Percentiles rank a stretch among this genome's conserved stretches.
Evolutionary conservation across 108 stramenopile species (phyloP).

Genomic region (Schizochytrium sp.): DNA sequence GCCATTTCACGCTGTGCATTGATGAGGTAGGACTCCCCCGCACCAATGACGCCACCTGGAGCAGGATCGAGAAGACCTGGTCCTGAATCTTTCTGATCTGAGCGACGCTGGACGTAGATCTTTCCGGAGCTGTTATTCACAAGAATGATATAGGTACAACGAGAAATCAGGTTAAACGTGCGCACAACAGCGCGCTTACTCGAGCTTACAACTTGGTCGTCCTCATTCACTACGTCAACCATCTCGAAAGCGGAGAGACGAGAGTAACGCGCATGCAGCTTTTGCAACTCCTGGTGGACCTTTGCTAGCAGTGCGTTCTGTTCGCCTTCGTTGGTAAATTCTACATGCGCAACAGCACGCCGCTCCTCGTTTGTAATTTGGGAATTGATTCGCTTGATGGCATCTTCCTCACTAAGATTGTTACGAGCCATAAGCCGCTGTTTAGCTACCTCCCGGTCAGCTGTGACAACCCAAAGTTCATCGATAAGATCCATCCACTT

Average conservation of each 20-base stretch:
- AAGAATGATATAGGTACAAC: neutral
- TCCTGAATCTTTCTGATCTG: conserved; percentile 36
- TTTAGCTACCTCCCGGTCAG: neutral
- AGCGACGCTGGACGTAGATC: conserved; percentile 42
- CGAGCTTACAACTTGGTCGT: conserved; percentile 7
- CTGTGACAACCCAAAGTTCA: neutral
- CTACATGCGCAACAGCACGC: neutral
- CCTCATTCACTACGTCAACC: conserved; percentile 46
- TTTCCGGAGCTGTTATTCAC: neutral
- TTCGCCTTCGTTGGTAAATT: conserved; percentile 4
- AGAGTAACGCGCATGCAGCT: conserved; percentile 24
- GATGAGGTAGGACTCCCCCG: conserved; percentile 14
- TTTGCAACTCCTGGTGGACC: neutral
- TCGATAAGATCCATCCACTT: conserved; percentile 58
- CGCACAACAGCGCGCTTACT: neutral
- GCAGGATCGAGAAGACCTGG: conserved; percentile 49
- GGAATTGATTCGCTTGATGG: conserved; percentile 43
- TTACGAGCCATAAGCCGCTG: conserved; percentile 41
- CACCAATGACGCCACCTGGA: conserved; percentile 48
- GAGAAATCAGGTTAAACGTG: conserved; percentile 17
- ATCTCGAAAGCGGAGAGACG: conserved; percentile 13
- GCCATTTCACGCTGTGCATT: conserved; percentile 34
- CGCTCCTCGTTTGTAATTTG: conserved; percentile 52
- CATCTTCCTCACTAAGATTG: conserved; percentile 47
- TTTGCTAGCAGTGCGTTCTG: neutral